phyloP scores from a whole-genome alignment of 805 yeast genomes.

The Osmozyma mogii region DNA sequence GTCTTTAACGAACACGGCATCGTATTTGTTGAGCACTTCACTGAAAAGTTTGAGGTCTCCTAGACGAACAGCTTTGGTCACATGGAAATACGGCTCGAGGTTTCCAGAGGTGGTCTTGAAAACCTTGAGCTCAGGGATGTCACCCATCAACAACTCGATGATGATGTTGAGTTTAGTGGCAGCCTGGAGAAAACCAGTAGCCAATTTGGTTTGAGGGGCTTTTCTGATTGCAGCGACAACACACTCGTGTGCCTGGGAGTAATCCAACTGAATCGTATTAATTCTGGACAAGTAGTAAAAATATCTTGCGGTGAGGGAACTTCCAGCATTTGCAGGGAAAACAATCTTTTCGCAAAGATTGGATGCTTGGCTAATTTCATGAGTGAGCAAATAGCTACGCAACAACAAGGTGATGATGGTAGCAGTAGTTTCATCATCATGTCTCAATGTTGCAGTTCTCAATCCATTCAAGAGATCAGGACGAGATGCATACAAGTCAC shows the following conservation, averaged over 20 bases:
- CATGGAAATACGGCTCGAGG: slow-evolving; percentile 74
- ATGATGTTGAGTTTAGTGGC: slow-evolving; percentile 83
- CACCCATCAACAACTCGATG: slow-evolving; percentile 92
- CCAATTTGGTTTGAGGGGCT: slow-evolving; percentile 83
- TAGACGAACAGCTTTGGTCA: slow-evolving; percentile 83
- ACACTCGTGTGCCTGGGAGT: slow-evolving; percentile 82
- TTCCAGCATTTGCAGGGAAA: slow-evolving; percentile 79
- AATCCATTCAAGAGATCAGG: slow-evolving; percentile 64
- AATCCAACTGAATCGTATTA: slow-evolving; percentile 85
- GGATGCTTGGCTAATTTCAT: slow-evolving; percentile 81
- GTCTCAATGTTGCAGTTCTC: slow-evolving; percentile 85
- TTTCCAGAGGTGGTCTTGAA: slow-evolving; percentile 53
- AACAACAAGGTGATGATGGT: slow-evolving; percentile 76
- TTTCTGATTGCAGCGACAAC: slow-evolving; percentile 93
- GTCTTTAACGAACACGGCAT: slow-evolving; percentile 57
- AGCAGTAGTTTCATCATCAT: slow-evolving; percentile 88
- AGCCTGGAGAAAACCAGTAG: slow-evolving; percentile 81
- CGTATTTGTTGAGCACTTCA: slow-evolving; percentile 57
- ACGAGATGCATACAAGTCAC: slow-evolving; percentile 50
- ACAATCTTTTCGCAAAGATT: slow-evolving; percentile 83
- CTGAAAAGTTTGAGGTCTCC: slow-evolving; percentile 86
- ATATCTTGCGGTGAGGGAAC: slow-evolving; percentile 86
- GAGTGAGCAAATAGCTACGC: slow-evolving; percentile 68
- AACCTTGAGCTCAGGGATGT: slow-evolving; percentile 80
- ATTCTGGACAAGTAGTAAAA: slow-evolving; percentile 87